These are phyloP conservation scores for Beta vulgaris DNA, from an alignment of 148 eudicot genomes.

Conservation along the genomic window DNA sequence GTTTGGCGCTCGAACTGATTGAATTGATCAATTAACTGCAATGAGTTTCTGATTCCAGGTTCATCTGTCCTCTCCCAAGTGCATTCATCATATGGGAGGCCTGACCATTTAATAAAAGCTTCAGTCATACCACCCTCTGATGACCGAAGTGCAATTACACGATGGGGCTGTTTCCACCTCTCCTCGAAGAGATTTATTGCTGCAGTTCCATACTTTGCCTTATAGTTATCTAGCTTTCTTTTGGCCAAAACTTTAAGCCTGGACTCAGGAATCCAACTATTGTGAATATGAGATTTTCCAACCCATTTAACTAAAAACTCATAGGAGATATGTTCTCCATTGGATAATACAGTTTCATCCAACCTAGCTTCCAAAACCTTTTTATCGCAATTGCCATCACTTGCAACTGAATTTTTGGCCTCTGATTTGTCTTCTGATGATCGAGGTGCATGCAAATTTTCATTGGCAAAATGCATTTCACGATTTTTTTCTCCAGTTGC, in stretches of 20 bases:
- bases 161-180: constrained; percentile 79
- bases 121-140: constrained; percentile 50
- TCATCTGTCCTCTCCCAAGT: constrained; percentile 92
- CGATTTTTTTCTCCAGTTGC: constrained; percentile 26
- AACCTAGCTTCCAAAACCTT: constrained; percentile 22
- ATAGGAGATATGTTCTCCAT: constrained; percentile 34
- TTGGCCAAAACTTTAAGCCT: constrained; percentile 74
- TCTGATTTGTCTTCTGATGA: constrained; percentile 31
- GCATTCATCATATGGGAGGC: constrained; percentile 94
- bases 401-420: constrained; percentile 23
- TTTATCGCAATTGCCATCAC: constrained; percentile 22
- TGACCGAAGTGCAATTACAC: constrained; percentile 63
- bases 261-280: constrained; percentile 82
- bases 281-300: constrained; percentile 84
- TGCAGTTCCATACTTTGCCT: constrained; percentile 75
- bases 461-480: constrained; percentile 27
- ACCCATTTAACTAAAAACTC: constrained; percentile 93
- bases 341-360: constrained; percentile 27
- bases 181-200: constrained; percentile 69
- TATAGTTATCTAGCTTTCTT: constrained; percentile 88
- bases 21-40: constrained; percentile 59
- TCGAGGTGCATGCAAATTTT: constrained; percentile 21
- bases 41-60: constrained; percentile 47
- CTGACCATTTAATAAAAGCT: constrained; percentile 83
- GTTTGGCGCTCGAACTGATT: constrained; percentile 58